Evolutionary conservation across 2,329 filamentous ascomycete genomes (phyloP).

Genomic region (Diplodia sapinea): DNA sequence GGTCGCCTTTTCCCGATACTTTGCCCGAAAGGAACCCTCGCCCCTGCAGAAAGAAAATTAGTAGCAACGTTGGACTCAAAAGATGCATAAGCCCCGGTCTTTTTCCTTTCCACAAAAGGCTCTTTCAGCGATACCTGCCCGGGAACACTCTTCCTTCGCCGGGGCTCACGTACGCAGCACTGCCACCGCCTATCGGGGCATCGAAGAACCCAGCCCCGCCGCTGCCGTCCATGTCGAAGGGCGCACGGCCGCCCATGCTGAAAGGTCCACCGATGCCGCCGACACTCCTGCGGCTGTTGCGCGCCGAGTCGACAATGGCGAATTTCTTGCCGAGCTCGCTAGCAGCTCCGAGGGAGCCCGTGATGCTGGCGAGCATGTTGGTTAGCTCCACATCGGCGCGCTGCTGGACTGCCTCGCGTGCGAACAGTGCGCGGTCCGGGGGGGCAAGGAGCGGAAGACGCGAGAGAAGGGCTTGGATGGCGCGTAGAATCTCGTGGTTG

Average conservation of each 20-base stretch:
- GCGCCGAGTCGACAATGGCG: slow-evolving; percentile 50
- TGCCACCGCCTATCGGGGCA: slow-evolving; percentile 2
- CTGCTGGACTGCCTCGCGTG: slow-evolving; percentile 74
- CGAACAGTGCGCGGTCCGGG: slow-evolving; percentile 67
- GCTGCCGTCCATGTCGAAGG: slow-evolving; percentile 13
- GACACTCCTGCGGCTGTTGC: slow-evolving; percentile 31
- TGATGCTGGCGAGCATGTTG: slow-evolving; percentile 74
- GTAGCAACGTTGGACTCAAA: not conserved
- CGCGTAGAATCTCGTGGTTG: slow-evolving; percentile 78
- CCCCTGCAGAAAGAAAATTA: not conserved
- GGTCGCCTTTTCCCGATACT: not conserved
- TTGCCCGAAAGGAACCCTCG: not conserved
- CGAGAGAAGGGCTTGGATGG: slow-evolving; percentile 83
- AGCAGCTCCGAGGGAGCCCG: slow-evolving; percentile 72
- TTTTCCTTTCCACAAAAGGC: not conserved
- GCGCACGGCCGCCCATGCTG: slow-evolving; percentile 4
- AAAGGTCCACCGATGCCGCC: not conserved
- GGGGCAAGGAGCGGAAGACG: slow-evolving; percentile 83
- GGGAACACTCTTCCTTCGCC: slow-evolving; percentile 11
- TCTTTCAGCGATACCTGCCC: slow-evolving; percentile 10
- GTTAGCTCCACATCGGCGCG: slow-evolving; percentile 84
- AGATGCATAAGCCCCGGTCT: not conserved
- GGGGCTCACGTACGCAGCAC: slow-evolving; percentile 18
- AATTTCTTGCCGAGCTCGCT: slow-evolving; percentile 80
- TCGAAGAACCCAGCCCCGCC: slow-evolving; percentile 16